These are phyloP conservation scores for Nigrospora sphaerica DNA, from an alignment of 2,329 filamentous ascomycete species.

Conservation along the genomic window DNA sequence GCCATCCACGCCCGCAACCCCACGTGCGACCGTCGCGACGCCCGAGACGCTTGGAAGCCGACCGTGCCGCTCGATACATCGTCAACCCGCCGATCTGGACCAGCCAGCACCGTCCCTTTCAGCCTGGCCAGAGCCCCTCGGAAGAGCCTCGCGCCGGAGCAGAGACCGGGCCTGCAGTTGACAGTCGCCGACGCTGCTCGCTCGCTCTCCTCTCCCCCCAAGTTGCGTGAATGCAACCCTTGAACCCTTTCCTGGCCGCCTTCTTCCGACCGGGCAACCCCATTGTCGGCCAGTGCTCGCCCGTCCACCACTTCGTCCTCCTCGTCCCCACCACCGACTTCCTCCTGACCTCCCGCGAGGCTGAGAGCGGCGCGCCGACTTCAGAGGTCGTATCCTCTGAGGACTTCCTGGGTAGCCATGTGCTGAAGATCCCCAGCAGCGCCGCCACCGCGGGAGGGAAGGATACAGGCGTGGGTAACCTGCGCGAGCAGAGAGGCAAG, in stretches of 20 bases:
- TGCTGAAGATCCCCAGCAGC: conserved; percentile 68
- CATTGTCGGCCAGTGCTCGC: conserved; percentile 83
- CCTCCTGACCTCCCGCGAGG: conserved; percentile 79
- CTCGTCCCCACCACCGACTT: conserved; percentile 91
- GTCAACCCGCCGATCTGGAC: no score
- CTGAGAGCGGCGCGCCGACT: conserved; percentile 71
- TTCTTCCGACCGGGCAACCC: conserved; percentile 85
- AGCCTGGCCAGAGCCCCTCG: no score
- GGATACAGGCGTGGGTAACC: conserved; percentile 47
- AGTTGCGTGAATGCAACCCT: conserved; percentile 79
- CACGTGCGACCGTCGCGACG: no score
- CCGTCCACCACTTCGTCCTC: conserved; percentile 85
- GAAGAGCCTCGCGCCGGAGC: no score
- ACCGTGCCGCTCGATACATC: no score
- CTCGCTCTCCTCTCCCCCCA: conserved; percentile 15
- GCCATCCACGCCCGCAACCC: no score
- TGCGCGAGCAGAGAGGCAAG: conserved; percentile 85
- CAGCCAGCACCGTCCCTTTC: no score
- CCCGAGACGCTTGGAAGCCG: no score
- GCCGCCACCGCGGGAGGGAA: conserved; percentile 45
- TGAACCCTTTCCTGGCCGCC: conserved; percentile 97
- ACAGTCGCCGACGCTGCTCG: no score
- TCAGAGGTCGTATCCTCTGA: conserved; percentile 80
- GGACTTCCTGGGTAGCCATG: conserved; percentile 95
- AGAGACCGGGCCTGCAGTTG: no score